Percentiles rank a stretch among this genome's conserved stretches.
phyloP scores from a whole-genome alignment of 2,329 filamentous ascomycete genomes.

The Cladophialophora exuberans region DNA sequence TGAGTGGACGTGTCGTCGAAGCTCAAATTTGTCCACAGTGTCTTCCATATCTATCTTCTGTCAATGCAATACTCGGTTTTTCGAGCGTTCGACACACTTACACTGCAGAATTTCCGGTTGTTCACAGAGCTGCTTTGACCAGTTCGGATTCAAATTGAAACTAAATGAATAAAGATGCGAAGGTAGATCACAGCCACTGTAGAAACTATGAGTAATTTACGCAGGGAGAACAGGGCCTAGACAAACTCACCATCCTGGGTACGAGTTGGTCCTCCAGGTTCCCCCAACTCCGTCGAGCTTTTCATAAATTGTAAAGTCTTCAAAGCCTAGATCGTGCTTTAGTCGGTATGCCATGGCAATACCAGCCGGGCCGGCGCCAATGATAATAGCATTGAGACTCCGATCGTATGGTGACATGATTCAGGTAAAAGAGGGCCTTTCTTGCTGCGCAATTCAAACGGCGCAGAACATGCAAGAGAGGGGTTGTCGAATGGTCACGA shows the following conservation, averaged over 20 bases:
- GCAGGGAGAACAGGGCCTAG: too few species aligned
- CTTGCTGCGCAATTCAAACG: neutral
- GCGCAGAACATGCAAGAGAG: neutral
- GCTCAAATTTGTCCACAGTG: conserved; percentile 39
- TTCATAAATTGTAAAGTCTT: conserved; percentile 18
- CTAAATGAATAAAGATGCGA: conserved; percentile 60
- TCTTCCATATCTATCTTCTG: conserved; percentile 38
- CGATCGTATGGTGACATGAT: neutral
- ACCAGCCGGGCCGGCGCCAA: conserved; percentile 13
- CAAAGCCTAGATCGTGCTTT: conserved; percentile 8
- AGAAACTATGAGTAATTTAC: neutral
- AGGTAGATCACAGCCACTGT: conserved; percentile 39
- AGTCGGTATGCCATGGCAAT: conserved; percentile 9
- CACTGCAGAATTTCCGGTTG: conserved; percentile 54
- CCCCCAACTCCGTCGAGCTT: conserved; percentile 6
- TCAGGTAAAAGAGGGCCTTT: neutral
- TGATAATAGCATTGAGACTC: conserved; percentile 3
- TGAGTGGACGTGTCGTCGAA: conserved; percentile 34
- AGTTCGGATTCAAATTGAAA: conserved; percentile 56
- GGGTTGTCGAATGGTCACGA: neutral
- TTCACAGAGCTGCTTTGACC: conserved; percentile 53
- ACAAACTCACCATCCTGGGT: conserved; percentile 5
- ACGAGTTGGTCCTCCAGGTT: conserved; percentile 11
- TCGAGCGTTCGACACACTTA: neutral
- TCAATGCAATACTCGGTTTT: neutral